A percentile compares a stretch with the other conserved stretches of the same genome.
phyloP scores from a whole-genome alignment of 345 rosid genomes.

The Microthlaspi erraticum region DNA sequence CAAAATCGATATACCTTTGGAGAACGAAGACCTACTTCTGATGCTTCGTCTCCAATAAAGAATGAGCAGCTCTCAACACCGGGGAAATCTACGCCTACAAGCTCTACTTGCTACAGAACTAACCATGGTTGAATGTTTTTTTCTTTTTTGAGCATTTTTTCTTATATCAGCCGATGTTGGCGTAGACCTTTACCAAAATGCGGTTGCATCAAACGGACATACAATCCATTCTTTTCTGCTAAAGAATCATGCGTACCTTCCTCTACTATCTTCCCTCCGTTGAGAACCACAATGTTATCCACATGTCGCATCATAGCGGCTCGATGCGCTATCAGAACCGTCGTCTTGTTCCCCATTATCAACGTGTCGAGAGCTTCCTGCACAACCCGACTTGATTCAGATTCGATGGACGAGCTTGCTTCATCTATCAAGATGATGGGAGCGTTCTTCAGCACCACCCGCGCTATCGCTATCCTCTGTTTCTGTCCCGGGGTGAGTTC shows the following conservation, averaged over 20 bases:
- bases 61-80: constrained; percentile 53
- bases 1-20: constrained; percentile 44
- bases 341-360: constrained; percentile 96
- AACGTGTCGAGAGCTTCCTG: constrained; percentile 98
- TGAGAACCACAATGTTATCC: constrained; percentile 96
- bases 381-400: constrained; percentile 97
- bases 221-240: constrained; percentile 87
- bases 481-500: constrained; percentile 98
- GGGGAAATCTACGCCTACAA: constrained; percentile 30
- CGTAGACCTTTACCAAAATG: constrained; percentile 96
- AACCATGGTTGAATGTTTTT: constrained; percentile 16
- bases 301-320: constrained; percentile 98
- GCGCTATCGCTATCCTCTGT: constrained; percentile 93
- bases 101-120: constrained; percentile 31
- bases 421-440: constrained; percentile 91
- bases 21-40: constrained; percentile 41
- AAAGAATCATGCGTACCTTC: constrained; percentile 91
- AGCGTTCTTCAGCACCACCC: constrained; percentile 95
- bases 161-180: constrained; percentile 74
- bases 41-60: constrained; percentile 69
- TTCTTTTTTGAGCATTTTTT: constrained; percentile 1
- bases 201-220: constrained; percentile 95
- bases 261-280: constrained; percentile 93
- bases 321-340: constrained; percentile 92
- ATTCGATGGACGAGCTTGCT: constrained; percentile 95